phyloP scores from a whole-genome alignment of 2,329 filamentous ascomycete species.

The Plenodomus lindquistii region DNA sequence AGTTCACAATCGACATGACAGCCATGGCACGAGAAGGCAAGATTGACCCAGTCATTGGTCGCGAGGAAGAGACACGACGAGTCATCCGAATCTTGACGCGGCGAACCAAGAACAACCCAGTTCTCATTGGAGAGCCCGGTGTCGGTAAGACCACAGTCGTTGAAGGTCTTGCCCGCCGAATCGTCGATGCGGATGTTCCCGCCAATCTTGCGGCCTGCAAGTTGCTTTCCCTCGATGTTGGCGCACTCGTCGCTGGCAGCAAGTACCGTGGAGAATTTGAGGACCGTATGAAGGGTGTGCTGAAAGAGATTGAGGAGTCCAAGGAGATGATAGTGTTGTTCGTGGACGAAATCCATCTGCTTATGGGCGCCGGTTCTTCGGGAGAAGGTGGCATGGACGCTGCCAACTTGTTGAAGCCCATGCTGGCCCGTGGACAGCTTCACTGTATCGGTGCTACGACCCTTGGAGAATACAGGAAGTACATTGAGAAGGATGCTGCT shows the following conservation, averaged over 20 bases:
- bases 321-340: slow-evolving; percentile 98
- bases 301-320: slow-evolving; percentile 94
- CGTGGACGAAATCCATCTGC: slow-evolving; percentile 96
- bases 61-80: slow-evolving; percentile 92
- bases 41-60: slow-evolving; percentile 94
- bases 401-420: slow-evolving; percentile 95
- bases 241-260: slow-evolving; percentile 91
- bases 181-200: slow-evolving; percentile 95
- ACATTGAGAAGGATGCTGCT: slow-evolving; percentile 97
- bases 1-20: slow-evolving; percentile 99
- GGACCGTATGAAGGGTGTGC: slow-evolving; percentile 97
- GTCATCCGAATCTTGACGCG: slow-evolving; percentile 90
- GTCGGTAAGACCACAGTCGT: slow-evolving; percentile 98
- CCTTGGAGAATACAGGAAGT: slow-evolving; percentile 93
- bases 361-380: slow-evolving; percentile 94
- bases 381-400: slow-evolving; percentile 99
- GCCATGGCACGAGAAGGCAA: slow-evolving; percentile 95
- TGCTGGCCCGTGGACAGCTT: slow-evolving; percentile 93
- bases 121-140: slow-evolving; percentile 96
- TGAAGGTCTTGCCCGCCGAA: slow-evolving; percentile 91
- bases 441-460: slow-evolving; percentile 99
- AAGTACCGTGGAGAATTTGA: slow-evolving; percentile 99
- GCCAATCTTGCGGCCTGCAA: slow-evolving; percentile 94
- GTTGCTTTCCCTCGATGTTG: slow-evolving; percentile 92
- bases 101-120: slow-evolving; percentile 97